Base-by-base conservation (phyloP, 148 eudicot genomes). In the Gaultheria prostrata region DNA sequence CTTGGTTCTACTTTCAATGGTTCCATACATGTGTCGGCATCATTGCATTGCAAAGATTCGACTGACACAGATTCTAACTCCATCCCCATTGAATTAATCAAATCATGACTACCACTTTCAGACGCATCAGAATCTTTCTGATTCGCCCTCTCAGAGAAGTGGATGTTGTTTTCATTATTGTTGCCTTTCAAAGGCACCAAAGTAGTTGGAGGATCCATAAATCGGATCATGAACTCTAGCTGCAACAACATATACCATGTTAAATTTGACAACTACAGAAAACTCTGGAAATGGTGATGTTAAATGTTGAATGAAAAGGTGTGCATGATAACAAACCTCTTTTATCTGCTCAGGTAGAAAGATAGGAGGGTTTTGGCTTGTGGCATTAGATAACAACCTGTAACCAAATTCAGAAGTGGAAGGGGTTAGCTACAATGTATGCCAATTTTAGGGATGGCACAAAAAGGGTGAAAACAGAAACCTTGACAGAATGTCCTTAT, bases 301-400 rank as follows among this genome's bases (percentile, higher is more conserved):
- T 33, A 33, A 39, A 39, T 39, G 6, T 39, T 5, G 43, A 39
- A 39, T 39, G n/a, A 45, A 26, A 69, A 15, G 48, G 30, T 46
- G 8, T 76, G 80, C 28, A 39, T 10, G 56, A 81, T 83, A 85
- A 2, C 70, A 57, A 86, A 96, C 98, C 98, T 93, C 94, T 91
- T 90, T 91, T 88, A 91, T 87, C 82, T 93, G 97, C 85, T 89
- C 90, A 8, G 88, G 71, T 53, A 92, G 82, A 84, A 96, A 92
- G 50, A 93, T 86, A 81, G 86, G 83, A 85, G 93, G 89, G 8
- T 85, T 87, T 67, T 87, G 87, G 85, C 89, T 87, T 57, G 83
- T 87, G 65, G 89, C 91, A 86, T 87, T 88, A 63, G 84, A 83
- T 46, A 96, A 91, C 84, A 93, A 87, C 92, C 99, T 96, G 89